These are phyloP conservation scores for Scolecobasidium constrictum DNA, from an alignment of 2,329 filamentous ascomycete genomes.

Conservation along the genomic window DNA sequence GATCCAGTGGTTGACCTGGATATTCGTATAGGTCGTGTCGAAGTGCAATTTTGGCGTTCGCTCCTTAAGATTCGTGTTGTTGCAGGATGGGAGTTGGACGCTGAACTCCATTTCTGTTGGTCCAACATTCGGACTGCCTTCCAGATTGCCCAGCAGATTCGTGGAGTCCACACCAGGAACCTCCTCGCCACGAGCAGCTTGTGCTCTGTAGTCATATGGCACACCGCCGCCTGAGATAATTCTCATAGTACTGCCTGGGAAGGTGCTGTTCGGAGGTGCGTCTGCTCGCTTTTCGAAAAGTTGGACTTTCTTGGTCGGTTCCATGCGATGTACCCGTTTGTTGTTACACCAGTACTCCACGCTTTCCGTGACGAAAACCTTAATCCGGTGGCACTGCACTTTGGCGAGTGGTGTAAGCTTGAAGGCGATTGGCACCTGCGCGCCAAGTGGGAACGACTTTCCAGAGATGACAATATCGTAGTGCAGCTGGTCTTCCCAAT, in stretches of 20 bases:
- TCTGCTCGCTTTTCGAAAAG: conserved; percentile 84
- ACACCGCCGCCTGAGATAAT: conserved; percentile 74
- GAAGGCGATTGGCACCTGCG: conserved; percentile 84
- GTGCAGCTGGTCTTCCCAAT: conserved; percentile 90
- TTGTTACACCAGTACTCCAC: conserved; percentile 85
- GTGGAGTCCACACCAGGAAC: conserved; percentile 43
- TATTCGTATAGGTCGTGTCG: conserved; percentile 87
- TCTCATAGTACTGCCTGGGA: conserved; percentile 63
- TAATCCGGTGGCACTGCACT: conserved; percentile 85
- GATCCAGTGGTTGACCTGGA: conserved; percentile 93
- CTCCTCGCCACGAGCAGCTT: conserved; percentile 44
- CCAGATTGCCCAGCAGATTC: conserved; percentile 73
- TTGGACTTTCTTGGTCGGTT: conserved; percentile 72
- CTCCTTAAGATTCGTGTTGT: conserved; percentile 66
- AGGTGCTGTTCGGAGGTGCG: conserved; percentile 60
- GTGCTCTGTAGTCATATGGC: conserved; percentile 48
- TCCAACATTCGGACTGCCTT: conserved; percentile 66
- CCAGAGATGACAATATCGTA: conserved; percentile 96
- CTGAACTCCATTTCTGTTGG: conserved; percentile 93
- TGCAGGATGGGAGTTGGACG: conserved; percentile 81
- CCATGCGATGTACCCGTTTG: conserved; percentile 73
- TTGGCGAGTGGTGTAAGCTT: conserved; percentile 88
- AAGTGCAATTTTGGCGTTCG: conserved; percentile 60
- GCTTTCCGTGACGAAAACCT: conserved; percentile 82
- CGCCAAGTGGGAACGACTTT: conserved; percentile 84